Conservation (phyloP, 148 eudicot genomes). For the Amaranthus palmeri region DNA sequence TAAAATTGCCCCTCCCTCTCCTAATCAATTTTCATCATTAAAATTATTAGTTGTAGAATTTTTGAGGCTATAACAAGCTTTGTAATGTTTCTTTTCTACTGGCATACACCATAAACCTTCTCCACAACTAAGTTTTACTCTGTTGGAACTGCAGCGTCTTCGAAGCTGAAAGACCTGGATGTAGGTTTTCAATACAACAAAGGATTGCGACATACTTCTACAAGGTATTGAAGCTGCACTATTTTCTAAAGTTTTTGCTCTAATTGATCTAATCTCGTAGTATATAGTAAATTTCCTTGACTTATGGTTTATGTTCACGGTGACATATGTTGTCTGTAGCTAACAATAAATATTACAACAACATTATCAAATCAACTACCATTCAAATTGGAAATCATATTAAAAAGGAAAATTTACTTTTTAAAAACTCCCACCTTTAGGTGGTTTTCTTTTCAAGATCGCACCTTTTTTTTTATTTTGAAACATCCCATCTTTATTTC, state of each 20-base stretch:
- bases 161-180: slow-evolving; percentile 75
- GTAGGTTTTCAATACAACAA: slow-evolving; percentile 51
- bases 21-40: background rate
- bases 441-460: too few species aligned
- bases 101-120: background rate
- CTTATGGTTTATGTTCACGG: background rate
- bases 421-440: too few species aligned
- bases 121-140: background rate
- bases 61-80: background rate
- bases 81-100: background rate
- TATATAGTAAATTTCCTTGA: background rate
- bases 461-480: too few species aligned
- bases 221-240: slow-evolving; percentile 35
- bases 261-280: background rate
- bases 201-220: slow-evolving; percentile 58
- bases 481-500: too few species aligned
- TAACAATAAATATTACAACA: background rate
- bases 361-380: background rate
- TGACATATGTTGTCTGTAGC: background rate
- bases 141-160: slow-evolving; percentile 43
- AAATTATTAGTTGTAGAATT: background rate
- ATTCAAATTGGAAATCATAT: too few species aligned
- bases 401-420: too few species aligned
- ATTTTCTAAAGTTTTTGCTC: background rate
- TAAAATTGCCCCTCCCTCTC: background rate